A percentile compares a stretch with the other conserved stretches of the same genome.
phyloP scores from a whole-genome alignment of 2,329 filamentous ascomycete species.

The Fusarium chaquense region DNA sequence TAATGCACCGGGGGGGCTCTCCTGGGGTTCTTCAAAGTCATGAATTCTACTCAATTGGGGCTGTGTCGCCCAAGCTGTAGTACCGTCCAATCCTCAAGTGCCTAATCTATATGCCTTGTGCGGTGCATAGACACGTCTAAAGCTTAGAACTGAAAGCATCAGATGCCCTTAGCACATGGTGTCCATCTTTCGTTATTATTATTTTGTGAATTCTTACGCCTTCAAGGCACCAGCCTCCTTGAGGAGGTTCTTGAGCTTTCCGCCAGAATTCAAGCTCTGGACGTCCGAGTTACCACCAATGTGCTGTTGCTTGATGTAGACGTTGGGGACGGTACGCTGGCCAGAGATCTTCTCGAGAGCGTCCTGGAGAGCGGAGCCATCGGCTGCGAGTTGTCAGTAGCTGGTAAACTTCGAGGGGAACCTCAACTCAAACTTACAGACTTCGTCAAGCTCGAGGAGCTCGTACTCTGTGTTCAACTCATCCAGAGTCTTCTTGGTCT shows the following conservation, averaged over 20 bases:
- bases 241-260: slow-evolving; percentile 58
- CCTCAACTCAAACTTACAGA: slow-evolving; percentile 68
- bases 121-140: slow-evolving; percentile 28
- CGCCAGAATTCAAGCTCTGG: slow-evolving; percentile 65
- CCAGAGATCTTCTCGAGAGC: slow-evolving; percentile 83
- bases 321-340: slow-evolving; percentile 94
- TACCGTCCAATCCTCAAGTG: slow-evolving; percentile 11
- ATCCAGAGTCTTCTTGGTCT: slow-evolving; percentile 80
- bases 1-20: slow-evolving; percentile 28
- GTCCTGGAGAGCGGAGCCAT: slow-evolving; percentile 84
- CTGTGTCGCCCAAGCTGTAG: slow-evolving; percentile 4
- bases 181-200: slow-evolving; percentile 9
- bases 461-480: slow-evolving; percentile 78
- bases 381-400: slow-evolving; percentile 66
- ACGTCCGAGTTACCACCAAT: slow-evolving; percentile 97
- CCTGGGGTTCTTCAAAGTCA: slow-evolving; percentile 22
- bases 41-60: slow-evolving; percentile 36
- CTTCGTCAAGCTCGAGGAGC: slow-evolving; percentile 85
- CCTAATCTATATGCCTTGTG: slow-evolving; percentile 8
- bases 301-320: slow-evolving; percentile 91
- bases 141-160: slow-evolving; percentile 43
- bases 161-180: slow-evolving; percentile 26
- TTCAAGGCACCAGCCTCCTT: slow-evolving; percentile 58
- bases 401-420: neutral
- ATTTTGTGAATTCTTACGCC: slow-evolving; percentile 52